Evolutionary conservation across 306 rosid species (phyloP).

Genomic region (Parietaria judaica): DNA sequence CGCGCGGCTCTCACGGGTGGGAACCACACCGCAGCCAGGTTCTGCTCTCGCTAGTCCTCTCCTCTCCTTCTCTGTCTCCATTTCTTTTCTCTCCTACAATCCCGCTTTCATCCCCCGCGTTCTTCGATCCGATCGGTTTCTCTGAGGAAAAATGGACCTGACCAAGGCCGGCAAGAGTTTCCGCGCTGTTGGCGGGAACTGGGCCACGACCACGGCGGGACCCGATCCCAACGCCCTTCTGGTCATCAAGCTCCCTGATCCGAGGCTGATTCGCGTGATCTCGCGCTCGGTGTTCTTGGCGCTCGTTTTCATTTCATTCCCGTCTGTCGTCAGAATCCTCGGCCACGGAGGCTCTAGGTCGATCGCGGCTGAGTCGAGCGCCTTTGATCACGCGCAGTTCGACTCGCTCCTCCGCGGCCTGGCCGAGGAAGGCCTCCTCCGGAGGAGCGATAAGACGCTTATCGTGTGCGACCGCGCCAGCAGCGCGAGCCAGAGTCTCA

Average conservation of each 20-base stretch:
- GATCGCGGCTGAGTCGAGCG: conserved; percentile 16
- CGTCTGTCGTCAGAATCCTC: conserved; percentile 28
- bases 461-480: conserved; percentile 31
- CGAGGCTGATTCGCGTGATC: conserved; percentile 37
- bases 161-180: conserved; percentile 23
- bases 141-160: not conserved
- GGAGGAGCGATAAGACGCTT: conserved; percentile 36
- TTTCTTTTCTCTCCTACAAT: not conserved
- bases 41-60: conserved; percentile 51
- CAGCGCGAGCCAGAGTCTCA: conserved; percentile 13
- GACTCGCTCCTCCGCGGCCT: conserved; percentile 41
- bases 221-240: conserved; percentile 23
- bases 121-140: conserved; percentile 5
- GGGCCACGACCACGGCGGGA: conserved; percentile 17
- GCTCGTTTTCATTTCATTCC: conserved; percentile 37
- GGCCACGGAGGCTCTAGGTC: conserved; percentile 16
- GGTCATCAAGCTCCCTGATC: conserved; percentile 43
- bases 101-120: not conserved
- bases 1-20: conserved; percentile 71
- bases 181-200: conserved; percentile 1
- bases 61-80: conserved; percentile 3
- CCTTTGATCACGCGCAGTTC: conserved; percentile 26
- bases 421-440: conserved; percentile 43
- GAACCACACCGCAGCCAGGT: conserved; percentile 69
- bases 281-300: conserved; percentile 52